Base-by-base conservation (phyloP, 352 stramenopile species). In the Phytophthora kernoviae region DNA sequence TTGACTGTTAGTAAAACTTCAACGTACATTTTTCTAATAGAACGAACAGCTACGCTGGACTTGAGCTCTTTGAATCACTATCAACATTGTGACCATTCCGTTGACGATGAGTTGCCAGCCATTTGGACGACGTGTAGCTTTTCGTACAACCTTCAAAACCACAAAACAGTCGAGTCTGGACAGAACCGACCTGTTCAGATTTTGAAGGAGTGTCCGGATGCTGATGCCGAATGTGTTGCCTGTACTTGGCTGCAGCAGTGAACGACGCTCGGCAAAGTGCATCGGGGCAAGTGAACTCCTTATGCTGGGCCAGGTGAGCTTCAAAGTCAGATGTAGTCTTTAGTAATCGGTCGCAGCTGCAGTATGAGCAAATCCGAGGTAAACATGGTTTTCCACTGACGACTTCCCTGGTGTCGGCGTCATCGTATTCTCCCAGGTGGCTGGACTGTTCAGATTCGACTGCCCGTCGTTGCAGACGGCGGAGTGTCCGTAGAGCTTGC, bases 101-200 rank as follows among this genome's bases (percentile, higher is more conserved):
- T 39, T 70, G 57, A 3, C 67, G 57, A 41, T 86, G 77, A 8
- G 63, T 67, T 12, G 59, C 57, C 2, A 84, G 52, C 4, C 74
- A 27, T 53, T 76, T 81, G 17, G 58, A 37, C 1, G 74, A 79
- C 9, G 44, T 47, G 63, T 86, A 86, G 6, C n/a, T 77, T 65
- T 77, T 78, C 9, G 36, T 55, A 33, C 77, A 86, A 4, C 57
- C 61, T 15, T 58, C 24, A 24, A 57, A 58, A 15, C 57, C 57
- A 24, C 77, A 86, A 11, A 39, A 24, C 7, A 86, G 24, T 17
- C 54, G 43, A 15, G 37, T 2, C 9, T 26, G 34, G 26, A 17
- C 15, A 12, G 22, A 5, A n/a, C 22, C 32, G 21, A 24, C n/a
- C 4, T 22, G 44, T n/a, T 33, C 54, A 7, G 15, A 10, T 46